A percentile compares a stretch with the other conserved stretches of the same genome.
Conservation (phyloP, 2,329 filamentous ascomycete genomes). For the Beauveria pseudobassiana region DNA sequence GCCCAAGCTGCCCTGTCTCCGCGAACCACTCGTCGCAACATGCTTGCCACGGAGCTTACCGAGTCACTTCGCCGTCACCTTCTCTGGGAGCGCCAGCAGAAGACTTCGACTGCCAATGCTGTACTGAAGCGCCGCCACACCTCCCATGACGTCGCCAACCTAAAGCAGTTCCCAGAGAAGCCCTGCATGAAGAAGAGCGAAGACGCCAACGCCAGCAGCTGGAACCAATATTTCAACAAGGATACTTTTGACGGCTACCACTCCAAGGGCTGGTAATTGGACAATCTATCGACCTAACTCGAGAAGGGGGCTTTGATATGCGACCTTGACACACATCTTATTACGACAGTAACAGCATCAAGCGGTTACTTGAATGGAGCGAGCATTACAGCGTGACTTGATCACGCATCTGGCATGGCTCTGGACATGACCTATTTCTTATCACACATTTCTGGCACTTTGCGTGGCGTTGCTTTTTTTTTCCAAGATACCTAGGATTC, state of each 20-base stretch:
- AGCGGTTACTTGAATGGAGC: not conserved
- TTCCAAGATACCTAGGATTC: slow-evolving; percentile 10
- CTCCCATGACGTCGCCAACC: slow-evolving; percentile 80
- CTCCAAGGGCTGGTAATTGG: slow-evolving; percentile 34
- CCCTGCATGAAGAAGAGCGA: slow-evolving; percentile 51
- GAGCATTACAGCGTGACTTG: not conserved
- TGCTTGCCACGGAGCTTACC: slow-evolving; percentile 90
- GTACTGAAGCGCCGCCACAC: slow-evolving; percentile 87
- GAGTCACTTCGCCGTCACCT: slow-evolving; percentile 87
- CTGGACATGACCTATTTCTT: not conserved
- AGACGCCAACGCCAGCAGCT: slow-evolving; percentile 63
- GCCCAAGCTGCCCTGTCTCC: slow-evolving; percentile 78
- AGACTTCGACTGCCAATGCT: slow-evolving; percentile 80
- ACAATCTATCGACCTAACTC: not conserved
- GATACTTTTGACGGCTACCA: slow-evolving; percentile 52
- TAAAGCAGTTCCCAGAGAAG: slow-evolving; percentile 72
- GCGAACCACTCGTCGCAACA: slow-evolving; percentile 84
- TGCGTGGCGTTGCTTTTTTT: slow-evolving; percentile 10
- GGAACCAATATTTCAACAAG: slow-evolving; percentile 79
- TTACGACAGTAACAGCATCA: not conserved
- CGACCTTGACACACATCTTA: not conserved
- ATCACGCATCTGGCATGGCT: not conserved
- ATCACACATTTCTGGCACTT: slow-evolving; percentile 7
- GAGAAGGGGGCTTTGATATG: not conserved
- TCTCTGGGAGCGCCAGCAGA: slow-evolving; percentile 92